Evolutionary conservation across 192 early-diverging fungal genomes (phyloP).

Genomic region (Rhizophagus prolifer): DNA sequence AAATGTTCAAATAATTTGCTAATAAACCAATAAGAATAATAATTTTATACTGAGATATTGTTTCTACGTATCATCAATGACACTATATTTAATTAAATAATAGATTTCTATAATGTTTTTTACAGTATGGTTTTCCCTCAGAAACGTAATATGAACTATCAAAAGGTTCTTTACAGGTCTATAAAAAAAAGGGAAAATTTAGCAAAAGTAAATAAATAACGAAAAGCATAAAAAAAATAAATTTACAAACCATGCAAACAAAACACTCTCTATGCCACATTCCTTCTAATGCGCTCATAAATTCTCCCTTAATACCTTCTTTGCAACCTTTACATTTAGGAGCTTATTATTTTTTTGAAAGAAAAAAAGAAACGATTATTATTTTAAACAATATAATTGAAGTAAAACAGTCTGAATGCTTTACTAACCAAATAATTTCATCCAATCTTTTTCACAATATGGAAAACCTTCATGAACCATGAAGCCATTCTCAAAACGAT

Average conservation of each 20-base stretch:
- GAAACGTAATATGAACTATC: slow-evolving; percentile 39
- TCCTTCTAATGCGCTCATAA: slow-evolving; percentile 49
- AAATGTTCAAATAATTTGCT: too few relatives aligned
- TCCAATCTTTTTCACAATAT: slow-evolving; percentile 60
- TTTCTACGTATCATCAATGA: too few relatives aligned
- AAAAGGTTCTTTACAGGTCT: slow-evolving; percentile 50
- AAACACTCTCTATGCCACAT: slow-evolving; percentile 62
- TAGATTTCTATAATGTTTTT: slow-evolving; percentile 35
- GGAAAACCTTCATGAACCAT: slow-evolving; percentile 55
- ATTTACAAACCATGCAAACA: slow-evolving; percentile 49
- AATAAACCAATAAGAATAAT: neutral
- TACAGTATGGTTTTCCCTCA: slow-evolving; percentile 49
- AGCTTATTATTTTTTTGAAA: slow-evolving; percentile 8
- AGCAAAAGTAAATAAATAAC: neutral
- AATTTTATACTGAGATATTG: too few relatives aligned
- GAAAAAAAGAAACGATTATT: neutral
- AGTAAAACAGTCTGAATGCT: too few relatives aligned
- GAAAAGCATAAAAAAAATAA: neutral
- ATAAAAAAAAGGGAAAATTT: neutral
- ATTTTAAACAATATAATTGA: too few relatives aligned
- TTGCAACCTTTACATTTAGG: slow-evolving; percentile 52
- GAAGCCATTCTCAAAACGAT: slow-evolving; percentile 51
- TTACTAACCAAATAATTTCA: slow-evolving; percentile 45
- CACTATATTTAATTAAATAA: neutral
- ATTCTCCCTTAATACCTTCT: slow-evolving; percentile 50